Conservation (phyloP, 306 rosid species). For the Medicago truncatula region MtrunA17r5.0-ANR NC_053044.1:28051501-28052000, state of each 20-base stretch:
- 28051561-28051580: conserved; percentile 55
- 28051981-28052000: not conserved
- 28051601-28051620: conserved; percentile 81
- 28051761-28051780: conserved; percentile 94
- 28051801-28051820: conserved; percentile 88
- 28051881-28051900: conserved; percentile 10
- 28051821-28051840: conserved; percentile 61
- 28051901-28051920: conserved; percentile 8
- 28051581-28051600: conserved; percentile 71
- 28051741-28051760: conserved; percentile 54
- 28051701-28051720: conserved; percentile 1
- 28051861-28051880: not conserved
- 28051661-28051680: no score
- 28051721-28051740: not conserved
- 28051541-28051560: conserved; percentile 22
- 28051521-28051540: not conserved
- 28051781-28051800: conserved; percentile 91
- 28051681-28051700: not conserved
- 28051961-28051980: conserved; percentile 15
- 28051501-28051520: conserved; percentile 6
- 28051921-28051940: not conserved
- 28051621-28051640: conserved; percentile 78
- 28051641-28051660: conserved; percentile 88
- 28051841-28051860: no score
- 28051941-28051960: conserved; percentile 11